These are phyloP conservation scores for Sporothrix inflata DNA, from an alignment of 2,329 filamentous ascomycete species.

Conservation along the genomic window DNA sequence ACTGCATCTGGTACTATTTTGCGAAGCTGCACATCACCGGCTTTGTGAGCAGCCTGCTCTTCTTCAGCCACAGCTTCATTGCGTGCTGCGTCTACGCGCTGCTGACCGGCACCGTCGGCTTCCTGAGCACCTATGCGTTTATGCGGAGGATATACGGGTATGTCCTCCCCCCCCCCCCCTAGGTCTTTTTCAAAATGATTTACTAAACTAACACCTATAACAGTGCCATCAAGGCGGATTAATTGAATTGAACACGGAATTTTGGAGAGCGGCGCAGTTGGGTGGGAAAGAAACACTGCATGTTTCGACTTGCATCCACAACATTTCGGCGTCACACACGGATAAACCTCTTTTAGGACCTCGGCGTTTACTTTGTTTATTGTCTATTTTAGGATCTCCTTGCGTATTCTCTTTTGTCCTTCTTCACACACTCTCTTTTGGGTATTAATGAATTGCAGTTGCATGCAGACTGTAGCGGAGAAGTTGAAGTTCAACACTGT, in stretches of 20 bases:
- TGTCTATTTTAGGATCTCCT: not conserved
- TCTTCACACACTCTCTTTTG: not conserved
- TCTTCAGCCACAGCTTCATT: slow-evolving; percentile 83
- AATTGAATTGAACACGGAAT: slow-evolving; percentile 29
- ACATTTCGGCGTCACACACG: slow-evolving; percentile 28
- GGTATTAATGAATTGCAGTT: not conserved
- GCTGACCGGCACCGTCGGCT: slow-evolving; percentile 81
- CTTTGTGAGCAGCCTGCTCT: slow-evolving; percentile 76
- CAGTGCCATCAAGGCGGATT: slow-evolving; percentile 59
- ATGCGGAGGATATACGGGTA: slow-evolving; percentile 81
- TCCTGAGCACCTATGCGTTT: slow-evolving; percentile 82
- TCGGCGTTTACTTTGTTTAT: slow-evolving; percentile 23
- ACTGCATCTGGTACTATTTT: slow-evolving; percentile 83
- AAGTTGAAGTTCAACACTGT: not conserved
- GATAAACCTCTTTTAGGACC: slow-evolving; percentile 22
- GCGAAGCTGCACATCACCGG: slow-evolving; percentile 80
- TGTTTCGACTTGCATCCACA: slow-evolving; percentile 19
- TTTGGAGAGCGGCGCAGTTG: not conserved
- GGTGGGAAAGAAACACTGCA: not conserved
- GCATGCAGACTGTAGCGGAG: too few species aligned
- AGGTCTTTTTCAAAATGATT: not conserved
- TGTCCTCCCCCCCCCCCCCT: slow-evolving; percentile 44
- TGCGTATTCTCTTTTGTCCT: not conserved
- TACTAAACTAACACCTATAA: not conserved
- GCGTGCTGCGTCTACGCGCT: slow-evolving; percentile 81